Conservation (phyloP, 1,284 basidiomycete genomes). For the Leccinum variabile region DNA sequence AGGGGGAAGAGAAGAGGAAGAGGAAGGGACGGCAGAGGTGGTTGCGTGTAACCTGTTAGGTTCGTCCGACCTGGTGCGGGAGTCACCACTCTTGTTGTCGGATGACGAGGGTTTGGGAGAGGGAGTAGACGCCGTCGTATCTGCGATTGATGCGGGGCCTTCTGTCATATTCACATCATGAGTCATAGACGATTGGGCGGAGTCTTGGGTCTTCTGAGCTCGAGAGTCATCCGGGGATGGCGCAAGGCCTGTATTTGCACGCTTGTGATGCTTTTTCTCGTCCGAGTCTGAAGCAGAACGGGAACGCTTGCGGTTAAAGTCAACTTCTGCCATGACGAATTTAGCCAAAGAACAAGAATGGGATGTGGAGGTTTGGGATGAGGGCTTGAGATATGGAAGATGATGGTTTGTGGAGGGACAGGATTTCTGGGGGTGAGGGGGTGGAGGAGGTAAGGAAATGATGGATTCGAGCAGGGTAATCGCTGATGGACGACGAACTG, state of each 20-base stretch:
- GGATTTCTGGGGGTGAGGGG: slow-evolving; percentile 33
- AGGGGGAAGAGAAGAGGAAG: slow-evolving; percentile 43
- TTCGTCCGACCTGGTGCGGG: slow-evolving; percentile 36
- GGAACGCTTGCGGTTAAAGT: slow-evolving; percentile 79
- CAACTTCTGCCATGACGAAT: slow-evolving; percentile 78
- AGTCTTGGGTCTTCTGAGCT: slow-evolving; percentile 40
- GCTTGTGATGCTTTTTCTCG: slow-evolving; percentile 75
- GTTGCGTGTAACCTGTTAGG: slow-evolving; percentile 36
- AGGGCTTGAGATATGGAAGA: slow-evolving; percentile 41
- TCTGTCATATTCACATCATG: slow-evolving; percentile 65
- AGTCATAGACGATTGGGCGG: slow-evolving; percentile 43
- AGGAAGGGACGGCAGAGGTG: slow-evolving; percentile 48
- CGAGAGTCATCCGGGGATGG: slow-evolving; percentile 58
- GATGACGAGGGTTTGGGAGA: slow-evolving; percentile 44
- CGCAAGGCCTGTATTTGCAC: slow-evolving; percentile 73
- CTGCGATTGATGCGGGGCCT: slow-evolving; percentile 45
- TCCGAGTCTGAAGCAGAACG: slow-evolving; percentile 82
- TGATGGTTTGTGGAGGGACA: slow-evolving; percentile 41
- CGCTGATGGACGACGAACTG: slow-evolving; percentile 23
- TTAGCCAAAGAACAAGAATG: slow-evolving; percentile 51
- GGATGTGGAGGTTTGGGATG: slow-evolving; percentile 38
- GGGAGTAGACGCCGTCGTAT: slow-evolving; percentile 58
- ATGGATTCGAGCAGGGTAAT: slow-evolving; percentile 38
- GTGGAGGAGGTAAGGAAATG: slow-evolving; percentile 38
- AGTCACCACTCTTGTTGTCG: slow-evolving; percentile 41